Evolutionary conservation across 257 asterid species (phyloP).

Genomic region (Fraxinus quadrangulata): DNA sequence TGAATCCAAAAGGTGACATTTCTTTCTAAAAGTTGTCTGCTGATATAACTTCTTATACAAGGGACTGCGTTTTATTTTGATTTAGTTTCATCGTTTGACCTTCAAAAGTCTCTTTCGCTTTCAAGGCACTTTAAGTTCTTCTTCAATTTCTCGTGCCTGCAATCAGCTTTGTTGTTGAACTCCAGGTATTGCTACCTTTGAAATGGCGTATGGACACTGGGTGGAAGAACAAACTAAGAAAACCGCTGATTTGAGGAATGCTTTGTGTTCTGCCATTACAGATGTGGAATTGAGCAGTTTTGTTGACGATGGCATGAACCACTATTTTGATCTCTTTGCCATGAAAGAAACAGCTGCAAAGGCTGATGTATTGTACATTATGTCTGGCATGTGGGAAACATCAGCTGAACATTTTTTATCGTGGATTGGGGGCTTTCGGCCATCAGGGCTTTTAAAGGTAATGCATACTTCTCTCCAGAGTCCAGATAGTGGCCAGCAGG

Average conservation of each 20-base stretch:
- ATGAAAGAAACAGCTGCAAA: conserved; percentile 84
- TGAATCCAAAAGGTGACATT: neutral
- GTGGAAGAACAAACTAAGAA: conserved; percentile 72
- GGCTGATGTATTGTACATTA: conserved; percentile 71
- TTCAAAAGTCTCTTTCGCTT: neutral
- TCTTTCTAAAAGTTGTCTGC: neutral
- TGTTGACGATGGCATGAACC: conserved; percentile 63
- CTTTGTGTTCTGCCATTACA: conserved; percentile 56
- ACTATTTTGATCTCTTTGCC: conserved; percentile 68
- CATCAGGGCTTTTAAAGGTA: conserved; percentile 86
- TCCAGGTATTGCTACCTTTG: conserved; percentile 69
- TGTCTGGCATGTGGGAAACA: conserved; percentile 89
- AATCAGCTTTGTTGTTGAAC: conserved; percentile 13
- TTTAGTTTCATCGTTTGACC: neutral
- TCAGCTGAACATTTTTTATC: conserved; percentile 87
- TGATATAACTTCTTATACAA: neutral
- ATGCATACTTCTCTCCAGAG: neutral
- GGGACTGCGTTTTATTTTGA: neutral
- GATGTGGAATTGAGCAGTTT: conserved; percentile 52
- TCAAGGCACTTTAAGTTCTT: neutral
- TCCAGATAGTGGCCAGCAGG: neutral
- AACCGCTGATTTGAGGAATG: conserved; percentile 54
- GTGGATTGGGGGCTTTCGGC: conserved; percentile 95
- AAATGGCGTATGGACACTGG: conserved; percentile 78
- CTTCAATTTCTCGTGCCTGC: neutral